A percentile compares a stretch with the other conserved stretches of the same genome.
These are phyloP conservation scores for Trichocladium uniseriatum DNA, from an alignment of 495 filamentous ascomycete genomes.

Conservation along the genomic window DNA sequence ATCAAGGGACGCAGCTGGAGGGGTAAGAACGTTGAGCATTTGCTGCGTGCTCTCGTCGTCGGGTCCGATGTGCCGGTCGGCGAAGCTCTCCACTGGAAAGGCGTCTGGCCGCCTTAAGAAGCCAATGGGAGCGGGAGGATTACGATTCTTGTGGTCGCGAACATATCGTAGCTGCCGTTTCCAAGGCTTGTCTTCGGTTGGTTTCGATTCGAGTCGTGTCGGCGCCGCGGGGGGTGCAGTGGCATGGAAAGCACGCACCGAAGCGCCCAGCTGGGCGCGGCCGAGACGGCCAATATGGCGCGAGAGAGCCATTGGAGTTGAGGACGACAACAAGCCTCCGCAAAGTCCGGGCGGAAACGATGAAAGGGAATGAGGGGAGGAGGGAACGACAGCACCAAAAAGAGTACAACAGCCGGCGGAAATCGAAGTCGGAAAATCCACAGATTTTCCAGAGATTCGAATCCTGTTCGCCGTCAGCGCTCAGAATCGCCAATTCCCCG, in stretches of 20 bases:
- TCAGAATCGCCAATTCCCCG: too few relatives aligned
- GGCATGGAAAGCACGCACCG: slow-evolving; percentile 10
- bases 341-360: not conserved
- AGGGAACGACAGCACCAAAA: too few relatives aligned
- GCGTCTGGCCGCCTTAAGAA: slow-evolving; percentile 14
- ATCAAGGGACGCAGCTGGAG: slow-evolving; percentile 63
- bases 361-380: not conserved
- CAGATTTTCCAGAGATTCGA: too few relatives aligned
- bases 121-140: not conserved
- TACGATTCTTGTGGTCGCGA: too few relatives aligned
- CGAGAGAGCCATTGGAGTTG: slow-evolving; percentile 10
- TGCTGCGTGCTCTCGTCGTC: slow-evolving; percentile 55
- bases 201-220: too few relatives aligned
- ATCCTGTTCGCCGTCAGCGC: too few relatives aligned
- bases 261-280: slow-evolving; percentile 12
- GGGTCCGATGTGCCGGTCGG: slow-evolving; percentile 90
- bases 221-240: slow-evolving; percentile 2
- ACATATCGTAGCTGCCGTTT: too few relatives aligned
- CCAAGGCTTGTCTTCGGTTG: too few relatives aligned
- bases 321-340: too few relatives aligned
- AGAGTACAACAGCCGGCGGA: too few relatives aligned
- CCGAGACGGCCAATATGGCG: slow-evolving; percentile 22
- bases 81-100: slow-evolving; percentile 52
- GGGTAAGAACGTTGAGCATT: slow-evolving; percentile 78
- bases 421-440: too few relatives aligned